Base-by-base conservation (phyloP, 768 basidiomycete genomes). In the Erythrobasidium yunnanense region DNA sequence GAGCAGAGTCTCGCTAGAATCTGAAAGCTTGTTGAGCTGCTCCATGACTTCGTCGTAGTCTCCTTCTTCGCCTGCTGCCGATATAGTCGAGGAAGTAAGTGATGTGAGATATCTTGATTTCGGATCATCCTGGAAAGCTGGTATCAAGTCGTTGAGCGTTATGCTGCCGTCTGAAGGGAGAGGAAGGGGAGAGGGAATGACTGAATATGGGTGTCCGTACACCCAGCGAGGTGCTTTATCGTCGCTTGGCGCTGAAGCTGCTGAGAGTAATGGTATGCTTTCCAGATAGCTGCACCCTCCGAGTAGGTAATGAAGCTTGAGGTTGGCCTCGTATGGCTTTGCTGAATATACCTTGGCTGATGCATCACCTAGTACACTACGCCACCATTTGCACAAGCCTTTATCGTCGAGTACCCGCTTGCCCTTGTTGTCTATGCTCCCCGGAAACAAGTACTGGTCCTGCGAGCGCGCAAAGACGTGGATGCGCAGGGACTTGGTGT, bases 61-160 rank as follows among this genome's bases (percentile, higher is more conserved):
- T 83, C 81, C 52, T 81, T 83, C 6, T 82, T 87, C 69, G 82
- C 84, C 73, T 7, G 68, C 50, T 5, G 68, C n/a, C 22, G 58
- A 27, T 30, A 69, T 30, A 54, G 55, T 11, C 23, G 72, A 70
- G 23, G 70, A 66, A 32, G 71, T 65, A 25, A 69, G 57, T 4
- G 67, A 65, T 75, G 88, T 87, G 74, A 99, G 77, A 75, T 96
- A 96, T 18, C 95, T 83, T 63, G 87, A 84, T 76, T 97, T 96
- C 5, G 95, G 92, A 75, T 95, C 91, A 72, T 99, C 95, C n/a
- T 90, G 87, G 73, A 97, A 90, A 62, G 83, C 85, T 1, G 95
- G 95, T 22, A 99, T 85, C 55, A 82, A 82, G 60, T 84, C 82
- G 38, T 79, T 82, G 45, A 81, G 74, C 1, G 71, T 79, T 72